Conservation (phyloP, 2,329 filamentous ascomycete genomes). For the Pezicula carpinea region DNA sequence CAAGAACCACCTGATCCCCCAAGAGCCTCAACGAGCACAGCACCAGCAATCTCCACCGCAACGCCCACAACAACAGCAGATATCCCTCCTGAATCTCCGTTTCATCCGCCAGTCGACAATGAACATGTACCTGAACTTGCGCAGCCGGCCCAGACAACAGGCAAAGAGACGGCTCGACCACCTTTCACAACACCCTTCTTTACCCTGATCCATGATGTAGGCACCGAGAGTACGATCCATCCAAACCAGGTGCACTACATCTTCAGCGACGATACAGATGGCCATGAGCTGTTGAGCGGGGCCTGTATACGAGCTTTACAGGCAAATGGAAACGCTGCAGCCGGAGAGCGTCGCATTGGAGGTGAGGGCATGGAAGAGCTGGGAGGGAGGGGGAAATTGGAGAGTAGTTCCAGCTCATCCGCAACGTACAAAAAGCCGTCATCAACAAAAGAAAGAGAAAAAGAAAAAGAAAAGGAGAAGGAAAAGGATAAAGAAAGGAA, state of each 20-base stretch:
- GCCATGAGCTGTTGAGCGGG: slow-evolving; percentile 62
- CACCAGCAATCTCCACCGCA: no score
- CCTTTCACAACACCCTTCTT: slow-evolving; percentile 73
- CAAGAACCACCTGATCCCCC: no score
- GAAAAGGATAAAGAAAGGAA: not conserved
- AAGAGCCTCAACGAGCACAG: no score
- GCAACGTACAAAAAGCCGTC: no score
- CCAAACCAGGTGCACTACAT: slow-evolving; percentile 80
- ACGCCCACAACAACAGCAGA: no score
- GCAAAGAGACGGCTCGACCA: slow-evolving; percentile 18
- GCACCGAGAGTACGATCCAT: slow-evolving; percentile 72
- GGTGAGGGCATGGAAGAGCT: not conserved
- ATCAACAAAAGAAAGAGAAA: not conserved
- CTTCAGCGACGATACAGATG: slow-evolving; percentile 83
- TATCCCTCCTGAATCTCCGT: no score
- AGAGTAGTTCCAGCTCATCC: no score
- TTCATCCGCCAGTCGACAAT: no score
- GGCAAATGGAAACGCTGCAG: not conserved
- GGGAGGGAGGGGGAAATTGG: not conserved
- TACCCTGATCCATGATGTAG: slow-evolving; percentile 72
- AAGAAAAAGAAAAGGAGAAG: slow-evolving; percentile 1
- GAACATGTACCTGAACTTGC: no score
- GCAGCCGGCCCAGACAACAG: not conserved
- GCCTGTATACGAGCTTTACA: slow-evolving; percentile 41
- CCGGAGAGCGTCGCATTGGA: not conserved